Evolutionary conservation across 2,329 filamentous ascomycete genomes (phyloP).

Genomic region (Talaromyces marneffei): DNA sequence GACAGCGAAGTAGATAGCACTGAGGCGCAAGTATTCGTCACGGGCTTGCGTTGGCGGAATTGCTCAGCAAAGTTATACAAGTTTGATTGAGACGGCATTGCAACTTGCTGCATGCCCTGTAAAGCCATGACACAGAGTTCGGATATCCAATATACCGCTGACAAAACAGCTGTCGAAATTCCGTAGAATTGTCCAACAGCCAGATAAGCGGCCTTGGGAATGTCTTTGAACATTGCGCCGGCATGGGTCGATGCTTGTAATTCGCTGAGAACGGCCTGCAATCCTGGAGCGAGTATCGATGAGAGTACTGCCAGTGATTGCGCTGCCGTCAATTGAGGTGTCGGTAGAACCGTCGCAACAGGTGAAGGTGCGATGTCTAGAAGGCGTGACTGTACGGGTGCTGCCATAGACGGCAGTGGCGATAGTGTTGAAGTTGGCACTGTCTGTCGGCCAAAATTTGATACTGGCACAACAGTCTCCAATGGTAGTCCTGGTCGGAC

Average conservation of each 20-base stretch:
- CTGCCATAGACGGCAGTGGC: neutral
- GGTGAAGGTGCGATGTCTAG: neutral
- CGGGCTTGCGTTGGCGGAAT: neutral
- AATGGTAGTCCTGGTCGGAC: neutral
- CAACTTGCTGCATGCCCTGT: constrained; percentile 1
- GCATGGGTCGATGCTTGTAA: neutral
- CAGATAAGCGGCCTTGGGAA: neutral
- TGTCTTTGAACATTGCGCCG: neutral
- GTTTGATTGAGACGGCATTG: neutral
- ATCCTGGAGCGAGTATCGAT: neutral
- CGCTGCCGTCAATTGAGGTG: neutral
- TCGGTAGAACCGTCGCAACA: neutral
- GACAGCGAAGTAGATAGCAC: neutral
- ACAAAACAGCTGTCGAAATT: neutral
- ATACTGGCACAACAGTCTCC: neutral
- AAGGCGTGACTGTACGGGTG: neutral
- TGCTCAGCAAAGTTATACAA: neutral
- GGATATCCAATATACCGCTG: neutral
- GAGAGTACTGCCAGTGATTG: neutral
- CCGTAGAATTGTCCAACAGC: neutral
- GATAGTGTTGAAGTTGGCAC: neutral
- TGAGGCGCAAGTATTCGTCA: neutral
- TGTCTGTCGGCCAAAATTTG: neutral
- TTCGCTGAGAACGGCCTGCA: neutral
- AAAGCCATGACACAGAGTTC: neutral